Percentiles rank a stretch among this genome's conserved stretches.
Conservation (phyloP, 179 eudicot genomes). For the Drosera spatulata region DNA sequence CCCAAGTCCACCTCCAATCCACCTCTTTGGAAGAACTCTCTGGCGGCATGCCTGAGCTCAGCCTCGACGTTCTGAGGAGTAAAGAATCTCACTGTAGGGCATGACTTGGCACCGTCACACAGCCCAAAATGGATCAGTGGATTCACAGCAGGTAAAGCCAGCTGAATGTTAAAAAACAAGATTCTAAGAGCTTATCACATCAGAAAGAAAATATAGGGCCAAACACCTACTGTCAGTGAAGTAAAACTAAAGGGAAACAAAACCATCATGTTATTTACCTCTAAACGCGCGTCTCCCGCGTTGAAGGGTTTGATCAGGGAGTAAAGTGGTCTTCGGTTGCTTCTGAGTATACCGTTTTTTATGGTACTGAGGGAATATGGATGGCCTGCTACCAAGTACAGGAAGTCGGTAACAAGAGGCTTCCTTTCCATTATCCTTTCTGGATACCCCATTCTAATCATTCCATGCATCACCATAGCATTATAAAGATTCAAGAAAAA, state of each 20-base stretch:
- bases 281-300: slow-evolving; percentile 56
- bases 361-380: slow-evolving; percentile 61
- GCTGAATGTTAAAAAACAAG: slow-evolving; percentile 22
- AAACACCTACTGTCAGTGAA: too few relatives aligned
- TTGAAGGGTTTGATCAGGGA: slow-evolving; percentile 57
- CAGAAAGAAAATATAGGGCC: too few relatives aligned
- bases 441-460: slow-evolving; percentile 67
- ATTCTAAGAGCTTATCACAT: background rate
- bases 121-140: slow-evolving; percentile 78
- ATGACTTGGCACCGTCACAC: slow-evolving; percentile 76
- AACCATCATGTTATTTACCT: slow-evolving; percentile 29
- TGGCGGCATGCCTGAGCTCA: slow-evolving; percentile 54
- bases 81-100: slow-evolving; percentile 65
- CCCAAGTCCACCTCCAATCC: slow-evolving; percentile 64
- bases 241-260: too few relatives aligned
- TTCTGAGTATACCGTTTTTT: slow-evolving; percentile 67
- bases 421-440: slow-evolving; percentile 66
- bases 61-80: slow-evolving; percentile 54
- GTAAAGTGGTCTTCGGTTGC: slow-evolving; percentile 75
- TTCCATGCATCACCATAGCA: slow-evolving; percentile 84
- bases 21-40: slow-evolving; percentile 60
- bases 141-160: slow-evolving; percentile 49
- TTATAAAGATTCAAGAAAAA: slow-evolving; percentile 82
- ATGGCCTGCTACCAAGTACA: slow-evolving; percentile 66
- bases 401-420: slow-evolving; percentile 56